Conservation (phyloP, 257 asterid genomes). For the Petunia axillaris region DNA sequence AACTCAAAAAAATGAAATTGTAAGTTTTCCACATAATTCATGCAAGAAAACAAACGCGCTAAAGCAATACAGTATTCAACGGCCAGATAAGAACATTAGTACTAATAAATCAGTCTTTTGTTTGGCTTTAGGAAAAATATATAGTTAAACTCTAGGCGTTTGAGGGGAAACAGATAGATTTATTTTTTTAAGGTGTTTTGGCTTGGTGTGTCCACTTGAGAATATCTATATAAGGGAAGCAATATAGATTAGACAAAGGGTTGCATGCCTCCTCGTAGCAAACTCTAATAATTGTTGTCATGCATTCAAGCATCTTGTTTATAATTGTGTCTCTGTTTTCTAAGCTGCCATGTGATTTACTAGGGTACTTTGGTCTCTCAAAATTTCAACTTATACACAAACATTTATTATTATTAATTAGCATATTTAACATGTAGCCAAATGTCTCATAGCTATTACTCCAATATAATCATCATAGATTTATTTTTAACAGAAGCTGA, state of each 20-base stretch:
- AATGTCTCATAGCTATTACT: background rate
- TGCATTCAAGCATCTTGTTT: conserved; percentile 59
- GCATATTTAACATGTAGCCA: background rate
- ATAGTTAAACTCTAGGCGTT: too few relatives aligned
- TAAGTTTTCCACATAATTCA: background rate
- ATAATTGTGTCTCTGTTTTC: conserved; percentile 78
- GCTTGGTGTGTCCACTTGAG: conserved; percentile 53
- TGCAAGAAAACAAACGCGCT: background rate
- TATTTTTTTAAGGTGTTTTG: background rate
- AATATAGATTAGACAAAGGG: conserved; percentile 11
- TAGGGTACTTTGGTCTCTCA: conserved; percentile 28
- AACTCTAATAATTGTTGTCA: conserved; percentile 74
- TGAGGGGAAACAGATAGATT: background rate
- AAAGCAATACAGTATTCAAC: background rate
- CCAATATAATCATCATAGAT: too few relatives aligned
- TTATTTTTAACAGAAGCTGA: too few relatives aligned
- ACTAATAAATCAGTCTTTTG: too few relatives aligned
- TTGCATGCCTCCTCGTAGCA: conserved; percentile 35
- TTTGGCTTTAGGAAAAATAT: too few relatives aligned
- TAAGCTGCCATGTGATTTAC: conserved; percentile 42
- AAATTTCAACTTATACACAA: conserved; percentile 7
- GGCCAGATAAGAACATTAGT: too few relatives aligned
- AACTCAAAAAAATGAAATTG: background rate
- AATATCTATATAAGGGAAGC: conserved; percentile 57
- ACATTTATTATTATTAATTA: background rate